These are phyloP conservation scores for Pichiaceae sp. DNA, from an alignment of 1,139 yeast species.

Conservation along the genomic window DNA sequence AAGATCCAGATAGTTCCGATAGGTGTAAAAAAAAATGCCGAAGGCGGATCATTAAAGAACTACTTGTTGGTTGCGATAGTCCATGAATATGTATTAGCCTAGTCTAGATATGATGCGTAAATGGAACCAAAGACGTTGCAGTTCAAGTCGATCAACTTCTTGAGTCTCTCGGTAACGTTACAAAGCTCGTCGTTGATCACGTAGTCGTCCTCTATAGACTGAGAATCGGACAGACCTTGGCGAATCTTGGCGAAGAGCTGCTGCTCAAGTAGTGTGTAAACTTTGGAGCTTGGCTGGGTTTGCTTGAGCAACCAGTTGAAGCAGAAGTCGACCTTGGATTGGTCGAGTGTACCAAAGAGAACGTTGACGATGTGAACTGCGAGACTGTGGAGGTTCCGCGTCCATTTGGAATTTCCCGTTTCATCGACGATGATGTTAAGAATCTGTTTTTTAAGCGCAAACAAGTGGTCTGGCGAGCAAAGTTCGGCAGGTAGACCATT, in stretches of 20 bases:
- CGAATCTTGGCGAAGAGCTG: slow-evolving; percentile 47
- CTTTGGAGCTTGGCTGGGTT: slow-evolving; percentile 75
- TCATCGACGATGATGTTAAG: slow-evolving; percentile 78
- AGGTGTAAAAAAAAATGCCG: too few relatives aligned
- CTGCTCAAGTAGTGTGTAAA: slow-evolving; percentile 70
- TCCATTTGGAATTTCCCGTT: slow-evolving; percentile 86
- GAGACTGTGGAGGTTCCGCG: slow-evolving; percentile 67
- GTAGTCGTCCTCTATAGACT: slow-evolving; percentile 22
- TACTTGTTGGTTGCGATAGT: too few relatives aligned
- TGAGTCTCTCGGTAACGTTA: slow-evolving; percentile 42
- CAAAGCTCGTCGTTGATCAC: slow-evolving; percentile 34
- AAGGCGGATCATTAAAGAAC: too few relatives aligned
- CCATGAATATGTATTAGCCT: too few relatives aligned
- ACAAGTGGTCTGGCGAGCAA: slow-evolving; percentile 9
- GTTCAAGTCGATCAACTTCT: slow-evolving; percentile 58
- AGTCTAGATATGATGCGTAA: slow-evolving; percentile 22
- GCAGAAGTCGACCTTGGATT: slow-evolving; percentile 50
- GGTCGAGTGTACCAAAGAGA: slow-evolving; percentile 17
- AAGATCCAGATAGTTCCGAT: too few relatives aligned
- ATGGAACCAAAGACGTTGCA: slow-evolving; percentile 64
- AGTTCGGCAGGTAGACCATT: neutral
- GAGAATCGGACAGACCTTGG: slow-evolving; percentile 7
- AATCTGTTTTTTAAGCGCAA: slow-evolving; percentile 42
- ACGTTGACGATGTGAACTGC: slow-evolving; percentile 55
- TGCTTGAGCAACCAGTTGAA: slow-evolving; percentile 79